Evolutionary conservation across 148 eudicot genomes (phyloP).

Genomic region (Agrostemma githago): DNA sequence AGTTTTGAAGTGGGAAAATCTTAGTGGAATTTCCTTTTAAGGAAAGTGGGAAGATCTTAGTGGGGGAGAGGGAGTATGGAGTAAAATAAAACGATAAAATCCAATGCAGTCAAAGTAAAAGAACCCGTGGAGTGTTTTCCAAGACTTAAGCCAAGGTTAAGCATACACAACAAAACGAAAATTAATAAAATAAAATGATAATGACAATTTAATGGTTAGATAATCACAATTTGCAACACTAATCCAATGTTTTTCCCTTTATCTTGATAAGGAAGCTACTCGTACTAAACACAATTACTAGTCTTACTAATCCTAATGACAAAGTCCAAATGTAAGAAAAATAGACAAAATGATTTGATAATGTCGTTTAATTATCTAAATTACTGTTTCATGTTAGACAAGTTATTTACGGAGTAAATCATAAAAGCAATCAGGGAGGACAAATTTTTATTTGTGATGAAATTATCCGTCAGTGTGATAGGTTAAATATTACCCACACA

Average conservation of each 20-base stretch:
- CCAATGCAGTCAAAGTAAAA: neutral
- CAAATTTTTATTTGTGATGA: too few species aligned
- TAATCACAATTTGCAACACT: neutral
- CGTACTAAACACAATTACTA: neutral
- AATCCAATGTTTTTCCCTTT: neutral
- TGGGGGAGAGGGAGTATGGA: too few species aligned
- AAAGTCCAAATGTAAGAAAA: conserved; percentile 3
- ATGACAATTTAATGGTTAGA: neutral
- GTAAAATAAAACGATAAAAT: too few species aligned
- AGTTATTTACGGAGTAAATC: too few species aligned
- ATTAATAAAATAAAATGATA: neutral
- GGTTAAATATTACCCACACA: too few species aligned
- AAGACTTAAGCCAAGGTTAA: neutral
- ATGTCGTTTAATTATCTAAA: neutral
- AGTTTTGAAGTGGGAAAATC: too few species aligned
- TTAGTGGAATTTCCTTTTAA: too few species aligned
- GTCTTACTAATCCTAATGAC: neutral
- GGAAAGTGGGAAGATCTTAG: too few species aligned
- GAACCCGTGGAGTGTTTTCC: neutral
- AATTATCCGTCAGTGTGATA: too few species aligned
- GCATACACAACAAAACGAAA: neutral
- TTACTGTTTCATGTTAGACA: too few species aligned
- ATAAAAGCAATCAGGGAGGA: too few species aligned
- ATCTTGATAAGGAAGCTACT: conserved; percentile 5
- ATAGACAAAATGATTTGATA: neutral